Evolutionary conservation across 129 eudicot species (phyloP).

Genomic region (Calendula officinalis): DNA sequence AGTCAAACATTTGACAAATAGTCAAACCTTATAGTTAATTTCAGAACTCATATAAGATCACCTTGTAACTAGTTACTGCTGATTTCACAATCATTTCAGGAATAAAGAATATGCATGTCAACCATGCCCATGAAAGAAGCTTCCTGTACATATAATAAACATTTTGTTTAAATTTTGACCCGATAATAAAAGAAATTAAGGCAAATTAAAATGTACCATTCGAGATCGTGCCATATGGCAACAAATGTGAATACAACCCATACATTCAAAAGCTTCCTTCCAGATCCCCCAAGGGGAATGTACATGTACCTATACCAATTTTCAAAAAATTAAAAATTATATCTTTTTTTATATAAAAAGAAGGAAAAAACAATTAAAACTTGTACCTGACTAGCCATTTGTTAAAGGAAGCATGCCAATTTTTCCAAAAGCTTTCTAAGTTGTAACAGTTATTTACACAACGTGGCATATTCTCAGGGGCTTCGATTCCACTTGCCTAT

Average conservation of each 20-base stretch:
- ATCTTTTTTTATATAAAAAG: background rate
- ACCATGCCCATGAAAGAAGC: constrained; percentile 99
- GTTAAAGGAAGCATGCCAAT: constrained; percentile 98
- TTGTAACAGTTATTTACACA: constrained; percentile 91
- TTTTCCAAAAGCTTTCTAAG: constrained; percentile 94
- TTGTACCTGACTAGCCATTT: constrained; percentile 95
- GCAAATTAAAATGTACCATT: constrained; percentile 59
- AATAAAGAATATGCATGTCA: constrained; percentile 91
- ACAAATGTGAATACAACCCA: constrained; percentile 98
- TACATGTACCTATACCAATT: constrained; percentile 71
- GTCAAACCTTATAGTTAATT: background rate
- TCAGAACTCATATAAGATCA: constrained; percentile 13
- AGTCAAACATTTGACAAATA: constrained; percentile 2
- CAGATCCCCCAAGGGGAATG: constrained; percentile 93
- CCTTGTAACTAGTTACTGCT: constrained; percentile 61
- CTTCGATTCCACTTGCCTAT: constrained; percentile 82
- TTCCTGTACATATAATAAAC: constrained; percentile 56
- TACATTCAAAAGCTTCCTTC: constrained; percentile 79
- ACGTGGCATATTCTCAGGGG: constrained; percentile 95
- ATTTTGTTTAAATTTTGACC: constrained; percentile 15
- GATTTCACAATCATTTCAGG: constrained; percentile 92
- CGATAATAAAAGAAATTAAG: background rate
- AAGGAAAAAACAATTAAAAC: background rate
- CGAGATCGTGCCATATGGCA: constrained; percentile 97
- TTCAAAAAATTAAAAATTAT: background rate